phyloP scores from a whole-genome alignment of 2,329 filamentous ascomycete genomes.

The Penicillium sp. region DNA sequence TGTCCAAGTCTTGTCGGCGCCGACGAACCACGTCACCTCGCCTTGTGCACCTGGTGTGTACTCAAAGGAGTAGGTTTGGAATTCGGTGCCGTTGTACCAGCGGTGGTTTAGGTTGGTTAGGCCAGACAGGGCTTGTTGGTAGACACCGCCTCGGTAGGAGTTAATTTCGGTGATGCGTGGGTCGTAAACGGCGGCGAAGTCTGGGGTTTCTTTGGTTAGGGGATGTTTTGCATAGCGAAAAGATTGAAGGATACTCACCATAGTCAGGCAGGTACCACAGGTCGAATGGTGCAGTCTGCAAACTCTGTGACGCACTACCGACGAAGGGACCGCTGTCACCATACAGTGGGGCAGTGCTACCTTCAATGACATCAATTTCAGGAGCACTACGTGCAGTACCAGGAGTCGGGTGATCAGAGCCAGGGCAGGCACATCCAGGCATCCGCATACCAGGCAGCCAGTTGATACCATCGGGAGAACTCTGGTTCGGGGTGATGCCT shows the following conservation, averaged over 20 bases:
- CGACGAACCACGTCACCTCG: conserved; percentile 68
- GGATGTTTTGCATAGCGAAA: neutral
- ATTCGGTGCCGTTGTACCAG: conserved; percentile 65
- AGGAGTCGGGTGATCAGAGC: conserved; percentile 64
- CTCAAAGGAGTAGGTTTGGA: conserved; percentile 64
- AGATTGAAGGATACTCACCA: conserved; percentile 31
- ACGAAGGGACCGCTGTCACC: conserved; percentile 51
- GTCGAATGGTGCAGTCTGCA: conserved; percentile 69
- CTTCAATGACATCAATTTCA: conserved; percentile 72
- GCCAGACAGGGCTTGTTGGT: conserved; percentile 63
- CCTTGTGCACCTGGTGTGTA: conserved; percentile 61
- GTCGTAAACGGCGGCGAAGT: conserved; percentile 67
- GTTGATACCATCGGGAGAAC: conserved; percentile 64
- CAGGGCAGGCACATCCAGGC: conserved; percentile 65
- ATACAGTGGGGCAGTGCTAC: conserved; percentile 57
- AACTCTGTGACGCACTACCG: conserved; percentile 65
- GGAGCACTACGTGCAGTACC: conserved; percentile 66
- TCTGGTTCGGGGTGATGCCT: conserved; percentile 72
- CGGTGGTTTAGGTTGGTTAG: conserved; percentile 63
- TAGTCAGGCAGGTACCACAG: conserved; percentile 67
- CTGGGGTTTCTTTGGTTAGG: conserved; percentile 28
- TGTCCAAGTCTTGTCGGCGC: conserved; percentile 64
- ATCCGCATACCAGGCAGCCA: conserved; percentile 69
- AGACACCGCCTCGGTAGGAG: conserved; percentile 60
- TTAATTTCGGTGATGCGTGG: conserved; percentile 58